Base-by-base conservation (phyloP, 2,329 filamentous ascomycete genomes). In the Fusarium bulbicola region DNA sequence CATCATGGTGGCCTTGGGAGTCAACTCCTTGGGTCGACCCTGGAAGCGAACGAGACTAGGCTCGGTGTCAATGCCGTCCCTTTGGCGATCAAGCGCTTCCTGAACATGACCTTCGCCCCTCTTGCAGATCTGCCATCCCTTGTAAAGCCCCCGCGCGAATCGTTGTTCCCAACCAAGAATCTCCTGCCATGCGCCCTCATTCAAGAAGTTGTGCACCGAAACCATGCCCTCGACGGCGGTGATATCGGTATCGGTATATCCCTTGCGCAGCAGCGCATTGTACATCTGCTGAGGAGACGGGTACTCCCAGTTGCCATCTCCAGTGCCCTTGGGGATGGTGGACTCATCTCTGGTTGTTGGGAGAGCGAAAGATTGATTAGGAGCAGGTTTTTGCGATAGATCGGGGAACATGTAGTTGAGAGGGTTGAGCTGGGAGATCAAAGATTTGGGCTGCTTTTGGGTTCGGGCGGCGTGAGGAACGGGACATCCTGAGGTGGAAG, bases 201-300 rank as follows among this genome's bases (percentile, higher is more conserved):
- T 99, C 66, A 99, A 83, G 79, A 98, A 98, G 83, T 99, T 99
- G 86, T 99, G 96, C 16, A 98, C 94, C 1, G 94, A 93, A 11
- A 99, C 96, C 96, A 99, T 99, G 79, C 92, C 92, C 83, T 98
- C 95, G 20, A 99, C 95, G 7, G 95, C 95, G 26, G 95, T 96
- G 61, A 94, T 90, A 63, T 97, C 95, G 0, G 96, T 98, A 81
- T 98, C 95, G 2, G 93, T 95, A 83, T 98, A 96, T 66, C 96
- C 96, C 84, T 99, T 99, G 73, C 96, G 92, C 70, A 98, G 85
- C 84, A 99, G 92, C 13, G 96, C 96, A 79, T 99, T 98, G 87
- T 98, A 99, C 96, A 99, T 99, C 83, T 99, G 96, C 85, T 99
- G 96, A 1, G 96, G 95, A 0, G 95, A 98, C 0, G 96, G 96